phyloP scores from a whole-genome alignment of 2,329 filamentous ascomycete species.

The Aspergillus arachidicola region DNA sequence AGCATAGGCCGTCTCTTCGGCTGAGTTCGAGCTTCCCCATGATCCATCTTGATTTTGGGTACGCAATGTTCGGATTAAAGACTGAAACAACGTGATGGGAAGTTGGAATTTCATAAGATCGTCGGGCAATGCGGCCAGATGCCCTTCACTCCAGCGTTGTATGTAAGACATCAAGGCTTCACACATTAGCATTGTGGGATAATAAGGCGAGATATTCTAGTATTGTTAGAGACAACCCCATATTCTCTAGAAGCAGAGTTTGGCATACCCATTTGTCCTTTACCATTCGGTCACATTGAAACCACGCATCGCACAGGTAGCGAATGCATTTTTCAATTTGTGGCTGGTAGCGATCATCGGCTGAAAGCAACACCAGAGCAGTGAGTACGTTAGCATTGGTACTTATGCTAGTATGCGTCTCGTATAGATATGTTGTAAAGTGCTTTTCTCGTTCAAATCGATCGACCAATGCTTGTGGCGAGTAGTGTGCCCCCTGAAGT shows the following conservation, averaged over 20 bases:
- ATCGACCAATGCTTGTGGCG: neutral
- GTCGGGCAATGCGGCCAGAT: neutral
- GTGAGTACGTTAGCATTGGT: conserved; percentile 7
- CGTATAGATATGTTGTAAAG: neutral
- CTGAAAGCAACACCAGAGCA: neutral
- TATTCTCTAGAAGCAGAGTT: too few relatives aligned
- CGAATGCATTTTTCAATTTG: conserved; percentile 8
- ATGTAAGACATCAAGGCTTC: neutral
- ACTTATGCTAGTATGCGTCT: conserved; percentile 1
- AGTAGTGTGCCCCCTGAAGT: neutral
- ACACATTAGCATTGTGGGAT: neutral
- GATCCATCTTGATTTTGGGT: conserved; percentile 6
- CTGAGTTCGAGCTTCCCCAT: neutral
- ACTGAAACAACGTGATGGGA: neutral
- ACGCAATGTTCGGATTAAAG: neutral
- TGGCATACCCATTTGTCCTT: conserved; percentile 9
- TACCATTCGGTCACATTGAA: neutral
- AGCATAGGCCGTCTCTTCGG: conserved; percentile 5
- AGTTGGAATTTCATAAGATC: neutral
- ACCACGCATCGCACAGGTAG: conserved; percentile 1
- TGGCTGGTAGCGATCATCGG: neutral
- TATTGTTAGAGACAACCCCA: neutral
- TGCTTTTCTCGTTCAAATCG: neutral
- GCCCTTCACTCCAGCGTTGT: neutral
- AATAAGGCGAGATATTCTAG: conserved; percentile 3